A percentile compares a stretch with the other conserved stretches of the same genome.
Evolutionary conservation across 768 basidiomycete genomes (phyloP).

Genomic region (Infundibulicybe gibba): DNA sequence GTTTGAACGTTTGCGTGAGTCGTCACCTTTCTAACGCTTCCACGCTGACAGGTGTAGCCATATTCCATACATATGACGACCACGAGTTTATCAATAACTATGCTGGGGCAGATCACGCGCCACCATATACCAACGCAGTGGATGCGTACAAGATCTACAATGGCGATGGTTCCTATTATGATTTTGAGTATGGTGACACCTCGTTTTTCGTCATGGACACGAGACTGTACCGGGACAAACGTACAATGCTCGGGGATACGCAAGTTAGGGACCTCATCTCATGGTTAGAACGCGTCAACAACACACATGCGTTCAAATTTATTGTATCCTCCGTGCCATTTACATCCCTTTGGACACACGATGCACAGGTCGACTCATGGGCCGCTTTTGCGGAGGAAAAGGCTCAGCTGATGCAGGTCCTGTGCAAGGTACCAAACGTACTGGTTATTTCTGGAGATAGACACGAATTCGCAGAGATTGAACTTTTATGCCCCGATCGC

Average conservation of each 20-base stretch:
- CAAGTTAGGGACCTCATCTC: constrained; percentile 57
- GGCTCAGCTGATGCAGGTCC: constrained; percentile 46
- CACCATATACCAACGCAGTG: constrained; percentile 53
- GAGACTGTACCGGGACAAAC: constrained; percentile 23
- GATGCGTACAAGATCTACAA: constrained; percentile 55
- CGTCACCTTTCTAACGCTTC: neutral
- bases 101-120: constrained; percentile 45
- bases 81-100: constrained; percentile 75
- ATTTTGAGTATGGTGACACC: constrained; percentile 61
- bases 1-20: constrained; percentile 68
- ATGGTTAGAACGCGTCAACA: constrained; percentile 36
- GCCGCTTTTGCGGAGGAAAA: constrained; percentile 61
- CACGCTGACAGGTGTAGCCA: constrained; percentile 34
- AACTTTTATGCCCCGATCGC: constrained; percentile 41
- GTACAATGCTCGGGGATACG: constrained; percentile 67
- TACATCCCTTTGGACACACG: constrained; percentile 65
- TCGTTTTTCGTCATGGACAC: constrained; percentile 83
- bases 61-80: constrained; percentile 70
- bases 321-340: constrained; percentile 73
- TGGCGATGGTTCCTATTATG: constrained; percentile 48
- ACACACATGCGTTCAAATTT: constrained; percentile 75
- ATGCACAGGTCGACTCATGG: constrained; percentile 68
- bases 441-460: constrained; percentile 70
- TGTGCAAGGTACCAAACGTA: constrained; percentile 70
- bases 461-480: constrained; percentile 75